Conservation (phyloP, 1,284 basidiomycete genomes). For the Anthracocystis setariae region DNA sequence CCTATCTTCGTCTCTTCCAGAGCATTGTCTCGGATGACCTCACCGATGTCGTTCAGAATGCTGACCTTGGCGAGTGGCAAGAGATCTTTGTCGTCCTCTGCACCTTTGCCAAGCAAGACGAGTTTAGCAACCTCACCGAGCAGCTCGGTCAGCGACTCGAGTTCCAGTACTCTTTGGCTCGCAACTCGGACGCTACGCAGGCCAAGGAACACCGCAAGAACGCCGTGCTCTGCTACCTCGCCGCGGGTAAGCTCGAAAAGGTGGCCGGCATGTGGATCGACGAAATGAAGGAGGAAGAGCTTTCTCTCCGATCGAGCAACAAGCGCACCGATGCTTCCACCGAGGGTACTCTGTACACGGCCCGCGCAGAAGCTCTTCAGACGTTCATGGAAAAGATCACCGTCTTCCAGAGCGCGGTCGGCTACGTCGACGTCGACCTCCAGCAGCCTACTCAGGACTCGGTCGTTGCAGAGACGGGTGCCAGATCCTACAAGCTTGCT, state of each 20-base stretch:
- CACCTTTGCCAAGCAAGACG: conserved; percentile 87
- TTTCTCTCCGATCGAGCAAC: conserved; percentile 43
- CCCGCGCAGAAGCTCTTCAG: conserved; percentile 88
- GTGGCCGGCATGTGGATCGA: conserved; percentile 92
- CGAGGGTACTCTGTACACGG: conserved; percentile 74
- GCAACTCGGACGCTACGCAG: conserved; percentile 43
- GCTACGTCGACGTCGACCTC: conserved; percentile 86
- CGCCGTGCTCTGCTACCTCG: conserved; percentile 86
- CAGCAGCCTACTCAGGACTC: conserved; percentile 69
- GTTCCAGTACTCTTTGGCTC: conserved; percentile 75
- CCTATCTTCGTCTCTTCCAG: conserved; percentile 94
- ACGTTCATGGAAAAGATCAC: conserved; percentile 96
- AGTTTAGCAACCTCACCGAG: conserved; percentile 86
- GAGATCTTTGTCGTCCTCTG: conserved; percentile 97
- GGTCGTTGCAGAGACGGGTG: conserved; percentile 71
- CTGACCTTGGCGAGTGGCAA: conserved; percentile 92
- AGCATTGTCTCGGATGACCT: conserved; percentile 93
- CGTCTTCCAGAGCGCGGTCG: conserved; percentile 88
- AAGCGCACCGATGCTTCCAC: conserved; percentile 21
- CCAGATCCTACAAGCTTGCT: conserved; percentile 83
- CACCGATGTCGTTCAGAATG: conserved; percentile 92
- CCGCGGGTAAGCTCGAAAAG: conserved; percentile 87
- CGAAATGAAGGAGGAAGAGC: conserved; percentile 88
- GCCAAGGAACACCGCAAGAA: conserved; percentile 80
- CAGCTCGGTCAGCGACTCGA: conserved; percentile 91